These are phyloP conservation scores for Mycena filopes DNA, from an alignment of 768 basidiomycete species.

Conservation along the genomic window DNA sequence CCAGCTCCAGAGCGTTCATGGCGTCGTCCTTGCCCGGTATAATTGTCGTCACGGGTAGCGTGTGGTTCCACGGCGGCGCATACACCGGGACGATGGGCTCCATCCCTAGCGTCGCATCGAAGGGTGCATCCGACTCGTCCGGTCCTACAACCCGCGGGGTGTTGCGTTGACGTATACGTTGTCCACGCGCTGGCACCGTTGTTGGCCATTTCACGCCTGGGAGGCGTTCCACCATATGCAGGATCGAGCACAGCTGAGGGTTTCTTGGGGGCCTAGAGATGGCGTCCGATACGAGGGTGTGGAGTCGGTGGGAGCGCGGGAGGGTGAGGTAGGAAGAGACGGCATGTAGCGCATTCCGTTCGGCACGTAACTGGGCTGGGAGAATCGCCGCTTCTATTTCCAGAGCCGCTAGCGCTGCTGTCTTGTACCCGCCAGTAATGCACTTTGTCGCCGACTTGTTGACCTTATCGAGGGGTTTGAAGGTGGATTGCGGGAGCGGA, in stretches of 20 bases:
- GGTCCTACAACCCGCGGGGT: background rate
- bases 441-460: background rate
- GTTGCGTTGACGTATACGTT: background rate
- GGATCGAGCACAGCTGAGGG: background rate
- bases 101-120: background rate
- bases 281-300: background rate
- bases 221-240: too few species aligned
- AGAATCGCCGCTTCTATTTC: background rate
- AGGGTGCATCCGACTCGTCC: background rate
- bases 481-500: background rate
- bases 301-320: background rate
- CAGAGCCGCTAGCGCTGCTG: too few species aligned
- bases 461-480: background rate
- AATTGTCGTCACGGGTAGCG: background rate
- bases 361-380: background rate
- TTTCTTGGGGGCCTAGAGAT: background rate
- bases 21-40: background rate
- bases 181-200: background rate
- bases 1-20: background rate
- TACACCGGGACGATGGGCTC: constrained; percentile 1
- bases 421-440: too few species aligned
- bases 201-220: too few species aligned
- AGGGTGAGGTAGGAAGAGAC: background rate
- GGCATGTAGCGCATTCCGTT: background rate
- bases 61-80: background rate